Percentiles rank a stretch among this genome's conserved stretches.
phyloP scores from a whole-genome alignment of 23 red algal species.

The Chondrus crispus region DNA sequence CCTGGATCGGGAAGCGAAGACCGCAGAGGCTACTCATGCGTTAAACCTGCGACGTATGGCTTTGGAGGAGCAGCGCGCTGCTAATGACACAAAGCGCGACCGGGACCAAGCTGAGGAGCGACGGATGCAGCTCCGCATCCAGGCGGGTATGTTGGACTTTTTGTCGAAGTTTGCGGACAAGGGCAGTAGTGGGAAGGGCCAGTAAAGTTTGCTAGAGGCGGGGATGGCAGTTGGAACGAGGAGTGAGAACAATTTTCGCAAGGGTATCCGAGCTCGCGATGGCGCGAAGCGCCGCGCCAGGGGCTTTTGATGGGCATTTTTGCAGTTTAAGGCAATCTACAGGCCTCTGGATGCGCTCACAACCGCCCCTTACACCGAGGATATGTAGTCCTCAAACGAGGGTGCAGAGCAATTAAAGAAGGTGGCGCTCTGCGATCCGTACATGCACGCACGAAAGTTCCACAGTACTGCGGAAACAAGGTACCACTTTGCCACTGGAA shows the following conservation, averaged over 20 bases:
- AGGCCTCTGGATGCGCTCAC: too few species aligned
- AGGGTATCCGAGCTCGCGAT: too few species aligned
- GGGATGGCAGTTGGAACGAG: too few species aligned
- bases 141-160: background rate
- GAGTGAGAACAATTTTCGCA: too few species aligned
- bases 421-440: background rate
- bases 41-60: background rate
- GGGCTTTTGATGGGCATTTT: too few species aligned
- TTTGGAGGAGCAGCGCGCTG: background rate
- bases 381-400: background rate
- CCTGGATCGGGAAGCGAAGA: too few species aligned
- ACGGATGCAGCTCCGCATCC: background rate
- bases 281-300: too few species aligned
- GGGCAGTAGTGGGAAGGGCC: too few species aligned
- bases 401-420: conserved; percentile 9
- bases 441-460: conserved; percentile 22
- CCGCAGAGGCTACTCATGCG: too few species aligned
- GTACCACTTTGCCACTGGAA: background rate
- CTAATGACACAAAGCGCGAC: background rate
- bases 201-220: too few species aligned
- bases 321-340: too few species aligned
- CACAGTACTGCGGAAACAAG: background rate
- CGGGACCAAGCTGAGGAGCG: background rate
- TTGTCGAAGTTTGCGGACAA: background rate
- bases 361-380: too few species aligned